phyloP scores from a whole-genome alignment of 1,284 basidiomycete genomes.

The Limonomyces culmigenus region DNA sequence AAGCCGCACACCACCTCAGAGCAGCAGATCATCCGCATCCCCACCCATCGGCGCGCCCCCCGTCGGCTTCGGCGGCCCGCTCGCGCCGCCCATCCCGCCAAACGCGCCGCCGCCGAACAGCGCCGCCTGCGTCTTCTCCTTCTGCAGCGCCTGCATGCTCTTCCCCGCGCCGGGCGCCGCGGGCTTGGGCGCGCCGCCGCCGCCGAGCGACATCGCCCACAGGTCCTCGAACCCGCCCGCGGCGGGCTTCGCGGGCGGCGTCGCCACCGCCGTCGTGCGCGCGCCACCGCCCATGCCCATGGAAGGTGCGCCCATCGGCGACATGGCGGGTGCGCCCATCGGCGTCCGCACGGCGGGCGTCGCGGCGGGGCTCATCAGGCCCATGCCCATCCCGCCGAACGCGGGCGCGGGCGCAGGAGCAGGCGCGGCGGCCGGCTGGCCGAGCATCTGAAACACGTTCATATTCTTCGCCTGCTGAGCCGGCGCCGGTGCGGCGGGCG shows the following conservation, averaged over 20 bases:
- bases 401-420: conserved; percentile 5
- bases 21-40: conserved; percentile 2
- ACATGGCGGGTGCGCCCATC: conserved; percentile 14
- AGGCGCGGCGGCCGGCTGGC: background rate
- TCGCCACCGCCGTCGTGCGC: conserved; percentile 7
- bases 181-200: conserved; percentile 9
- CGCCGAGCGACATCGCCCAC: conserved; percentile 73
- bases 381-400: conserved; percentile 5
- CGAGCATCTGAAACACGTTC: background rate
- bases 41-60: conserved; percentile 7
- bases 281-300: conserved; percentile 5
- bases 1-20: no score
- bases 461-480: background rate
- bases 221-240: conserved; percentile 71
- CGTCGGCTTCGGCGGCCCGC: conserved; percentile 11
- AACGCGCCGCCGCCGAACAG: conserved; percentile 45
- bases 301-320: no score
- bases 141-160: conserved; percentile 76
- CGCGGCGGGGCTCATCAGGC: background rate
- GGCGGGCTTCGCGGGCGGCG: conserved; percentile 13
- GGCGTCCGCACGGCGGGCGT: conserved; percentile 9
- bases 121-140: conserved; percentile 64
- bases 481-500: background rate
- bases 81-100: conserved; percentile 12
- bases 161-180: conserved; percentile 26